phyloP scores from a whole-genome alignment of 2,329 filamentous ascomycete genomes.

The Leptographium lundbergii region DNA sequence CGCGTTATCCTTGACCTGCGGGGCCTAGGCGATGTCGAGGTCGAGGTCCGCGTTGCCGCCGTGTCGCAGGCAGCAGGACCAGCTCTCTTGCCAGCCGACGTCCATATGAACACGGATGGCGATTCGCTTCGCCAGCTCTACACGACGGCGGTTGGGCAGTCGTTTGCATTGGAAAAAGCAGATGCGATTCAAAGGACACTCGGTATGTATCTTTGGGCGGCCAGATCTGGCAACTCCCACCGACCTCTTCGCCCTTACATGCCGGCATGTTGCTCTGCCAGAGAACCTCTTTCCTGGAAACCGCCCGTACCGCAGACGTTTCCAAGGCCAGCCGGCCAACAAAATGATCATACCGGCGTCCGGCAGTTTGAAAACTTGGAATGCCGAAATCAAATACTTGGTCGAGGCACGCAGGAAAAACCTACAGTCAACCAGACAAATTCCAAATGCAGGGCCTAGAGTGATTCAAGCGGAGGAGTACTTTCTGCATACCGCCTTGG shows the following conservation, averaged over 20 bases:
- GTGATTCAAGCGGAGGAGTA: background rate
- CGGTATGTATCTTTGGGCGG: slow-evolving; percentile 1
- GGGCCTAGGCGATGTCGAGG: background rate
- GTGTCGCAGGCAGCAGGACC: background rate
- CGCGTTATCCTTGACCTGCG: background rate
- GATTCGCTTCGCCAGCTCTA: background rate
- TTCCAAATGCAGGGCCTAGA: background rate
- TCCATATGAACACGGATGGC: background rate
- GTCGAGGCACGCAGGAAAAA: background rate
- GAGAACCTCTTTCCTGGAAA: background rate
- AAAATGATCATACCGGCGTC: background rate
- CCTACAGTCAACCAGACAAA: background rate
- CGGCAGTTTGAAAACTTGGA: background rate
- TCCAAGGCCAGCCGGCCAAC: background rate
- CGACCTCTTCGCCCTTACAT: background rate
- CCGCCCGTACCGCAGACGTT: background rate
- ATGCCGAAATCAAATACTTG: background rate
- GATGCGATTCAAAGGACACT: background rate
- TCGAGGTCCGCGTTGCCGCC: slow-evolving; percentile 1
- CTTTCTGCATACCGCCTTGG: background rate
- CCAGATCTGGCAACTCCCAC: background rate
- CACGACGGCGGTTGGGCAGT: background rate
- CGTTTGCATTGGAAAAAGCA: background rate
- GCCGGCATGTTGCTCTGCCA: slow-evolving; percentile 1
- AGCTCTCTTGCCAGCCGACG: background rate